phyloP scores from a whole-genome alignment of 1,284 basidiomycete genomes.

The Cryptococcus amylolentus region DNA sequence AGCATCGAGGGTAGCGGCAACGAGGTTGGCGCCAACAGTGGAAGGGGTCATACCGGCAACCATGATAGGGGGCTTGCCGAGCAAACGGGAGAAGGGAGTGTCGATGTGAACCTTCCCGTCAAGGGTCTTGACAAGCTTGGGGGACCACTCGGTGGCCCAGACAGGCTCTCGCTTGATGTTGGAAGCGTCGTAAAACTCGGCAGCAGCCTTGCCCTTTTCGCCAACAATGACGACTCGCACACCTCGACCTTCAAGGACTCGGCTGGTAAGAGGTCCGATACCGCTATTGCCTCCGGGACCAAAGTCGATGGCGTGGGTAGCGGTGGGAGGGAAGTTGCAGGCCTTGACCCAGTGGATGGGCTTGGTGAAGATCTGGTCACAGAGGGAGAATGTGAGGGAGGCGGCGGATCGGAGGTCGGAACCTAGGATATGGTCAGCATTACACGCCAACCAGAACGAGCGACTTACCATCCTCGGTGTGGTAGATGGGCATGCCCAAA shows the following conservation, averaged over 20 bases:
- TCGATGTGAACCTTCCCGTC: constrained; percentile 89
- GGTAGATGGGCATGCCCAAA: constrained; percentile 78
- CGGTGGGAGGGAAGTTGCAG: constrained; percentile 78
- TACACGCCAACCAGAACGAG: constrained; percentile 22
- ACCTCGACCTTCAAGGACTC: constrained; percentile 88
- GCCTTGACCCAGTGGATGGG: constrained; percentile 92
- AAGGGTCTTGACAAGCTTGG: constrained; percentile 80
- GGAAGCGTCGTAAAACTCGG: constrained; percentile 72
- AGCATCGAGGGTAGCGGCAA: constrained; percentile 84
- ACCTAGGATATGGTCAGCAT: constrained; percentile 53
- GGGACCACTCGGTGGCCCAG: constrained; percentile 87
- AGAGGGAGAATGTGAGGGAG: constrained; percentile 75
- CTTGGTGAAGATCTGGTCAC: constrained; percentile 86
- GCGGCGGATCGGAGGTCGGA: constrained; percentile 68
- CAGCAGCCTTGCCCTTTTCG: constrained; percentile 77
- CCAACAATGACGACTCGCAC: constrained; percentile 82
- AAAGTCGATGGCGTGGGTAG: constrained; percentile 94
- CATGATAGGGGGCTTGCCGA: constrained; percentile 97
- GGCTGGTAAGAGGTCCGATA: constrained; percentile 84
- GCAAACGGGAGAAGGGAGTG: constrained; percentile 89
- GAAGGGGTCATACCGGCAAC: constrained; percentile 97
- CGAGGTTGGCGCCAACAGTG: constrained; percentile 88
- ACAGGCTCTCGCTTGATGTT: constrained; percentile 73
- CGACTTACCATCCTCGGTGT: constrained; percentile 81
- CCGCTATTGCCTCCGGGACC: constrained; percentile 92